Evolutionary conservation across 1,284 basidiomycete genomes (phyloP).

Genomic region (Trichosporon faecale): DNA sequence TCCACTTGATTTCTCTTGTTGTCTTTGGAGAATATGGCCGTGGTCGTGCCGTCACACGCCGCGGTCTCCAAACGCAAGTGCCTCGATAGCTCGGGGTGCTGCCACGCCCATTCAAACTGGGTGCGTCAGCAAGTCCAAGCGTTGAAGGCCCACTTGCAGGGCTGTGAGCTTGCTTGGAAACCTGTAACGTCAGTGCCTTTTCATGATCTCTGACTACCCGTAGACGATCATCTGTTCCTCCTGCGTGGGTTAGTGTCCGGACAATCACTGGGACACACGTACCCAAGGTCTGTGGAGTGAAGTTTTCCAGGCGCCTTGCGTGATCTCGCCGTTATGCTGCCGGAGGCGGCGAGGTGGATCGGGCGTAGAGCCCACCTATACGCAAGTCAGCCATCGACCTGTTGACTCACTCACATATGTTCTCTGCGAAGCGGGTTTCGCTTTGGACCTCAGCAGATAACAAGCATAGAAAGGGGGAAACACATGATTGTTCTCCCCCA

Average conservation of each 20-base stretch:
- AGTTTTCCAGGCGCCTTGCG: conserved; percentile 73
- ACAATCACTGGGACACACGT: conserved; percentile 11
- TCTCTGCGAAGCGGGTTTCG: conserved; percentile 57
- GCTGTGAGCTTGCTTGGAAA: conserved; percentile 82
- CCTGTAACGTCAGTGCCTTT: conserved; percentile 43
- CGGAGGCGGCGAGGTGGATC: conserved; percentile 71
- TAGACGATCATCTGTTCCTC: conserved; percentile 81
- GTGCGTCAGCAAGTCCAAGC: neutral
- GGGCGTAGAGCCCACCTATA: conserved; percentile 79
- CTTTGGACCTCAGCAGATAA: conserved; percentile 72
- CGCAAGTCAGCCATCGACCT: conserved; percentile 27
- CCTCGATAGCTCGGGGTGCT: conserved; percentile 60
- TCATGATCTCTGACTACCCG: conserved; percentile 47
- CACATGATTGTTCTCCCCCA: conserved; percentile 57
- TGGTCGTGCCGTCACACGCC: neutral
- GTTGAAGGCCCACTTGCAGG: conserved; percentile 52
- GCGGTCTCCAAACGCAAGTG: conserved; percentile 42
- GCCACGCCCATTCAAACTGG: conserved; percentile 92
- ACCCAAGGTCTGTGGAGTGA: conserved; percentile 72
- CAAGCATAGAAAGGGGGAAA: conserved; percentile 82
- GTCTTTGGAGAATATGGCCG: conserved; percentile 42
- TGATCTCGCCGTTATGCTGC: conserved; percentile 81
- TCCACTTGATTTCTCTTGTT: conserved; percentile 39
- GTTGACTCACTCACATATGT: conserved; percentile 56
- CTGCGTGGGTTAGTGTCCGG: conserved; percentile 19